These are phyloP conservation scores for Diophrys appendiculata DNA, from an alignment of 73 alveolate species.

Conservation along the genomic window DNA sequence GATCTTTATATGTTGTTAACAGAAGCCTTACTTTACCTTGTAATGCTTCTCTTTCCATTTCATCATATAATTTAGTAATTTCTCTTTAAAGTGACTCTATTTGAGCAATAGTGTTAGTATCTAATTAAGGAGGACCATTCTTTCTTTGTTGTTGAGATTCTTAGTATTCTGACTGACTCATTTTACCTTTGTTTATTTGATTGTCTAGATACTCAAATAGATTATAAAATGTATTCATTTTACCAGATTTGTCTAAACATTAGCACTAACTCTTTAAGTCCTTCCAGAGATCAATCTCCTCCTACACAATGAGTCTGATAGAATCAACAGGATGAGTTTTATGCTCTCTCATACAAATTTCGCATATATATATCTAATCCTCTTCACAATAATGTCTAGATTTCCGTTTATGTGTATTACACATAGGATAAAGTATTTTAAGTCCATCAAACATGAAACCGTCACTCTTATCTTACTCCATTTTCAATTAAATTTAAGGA, in stretches of 20 bases:
- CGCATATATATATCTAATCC: background rate
- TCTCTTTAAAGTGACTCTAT: background rate
- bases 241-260: background rate
- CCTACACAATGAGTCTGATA: background rate
- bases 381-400: background rate
- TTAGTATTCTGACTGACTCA: background rate
- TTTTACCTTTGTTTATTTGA: background rate
- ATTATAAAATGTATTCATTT: background rate
- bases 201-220: background rate
- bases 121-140: background rate
- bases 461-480: background rate
- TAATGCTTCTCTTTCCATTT: background rate
- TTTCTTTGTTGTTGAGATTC: too few relatives aligned
- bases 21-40: background rate
- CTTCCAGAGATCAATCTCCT: background rate
- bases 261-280: background rate
- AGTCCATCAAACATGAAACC: background rate
- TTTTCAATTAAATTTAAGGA: too few relatives aligned
- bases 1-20: background rate
- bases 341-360: background rate
- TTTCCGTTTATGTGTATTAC: background rate
- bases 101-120: background rate
- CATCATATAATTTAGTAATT: background rate
- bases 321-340: background rate
- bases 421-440: background rate